Percentiles rank a stretch among this genome's conserved stretches.
Evolutionary conservation across 2,329 filamentous ascomycete genomes (phyloP).

Genomic region (Fusarium piperis): DNA sequence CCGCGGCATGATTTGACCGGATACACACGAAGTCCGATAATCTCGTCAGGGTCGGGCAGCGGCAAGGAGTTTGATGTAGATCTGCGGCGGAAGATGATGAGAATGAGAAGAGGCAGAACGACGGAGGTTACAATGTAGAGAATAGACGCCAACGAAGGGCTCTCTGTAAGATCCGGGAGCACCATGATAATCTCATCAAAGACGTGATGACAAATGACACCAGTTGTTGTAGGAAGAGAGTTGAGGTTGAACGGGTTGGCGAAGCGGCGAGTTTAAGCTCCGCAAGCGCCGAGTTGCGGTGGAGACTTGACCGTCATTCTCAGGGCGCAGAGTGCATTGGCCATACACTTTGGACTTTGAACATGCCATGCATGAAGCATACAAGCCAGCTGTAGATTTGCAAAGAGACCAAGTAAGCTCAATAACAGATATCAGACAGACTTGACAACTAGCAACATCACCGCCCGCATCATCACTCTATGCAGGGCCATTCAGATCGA

Average conservation of each 20-base stretch:
- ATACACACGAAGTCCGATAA: constrained; percentile 61
- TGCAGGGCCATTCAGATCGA: not conserved
- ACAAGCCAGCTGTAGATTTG: not conserved
- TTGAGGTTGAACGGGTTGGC: not conserved
- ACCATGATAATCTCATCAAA: constrained; percentile 8
- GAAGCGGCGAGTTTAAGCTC: not conserved
- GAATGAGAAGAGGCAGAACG: constrained; percentile 8
- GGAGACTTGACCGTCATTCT: not conserved
- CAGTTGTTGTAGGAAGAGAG: not conserved
- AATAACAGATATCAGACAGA: not conserved
- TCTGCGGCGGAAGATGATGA: constrained; percentile 1
- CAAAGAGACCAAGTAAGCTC: not conserved
- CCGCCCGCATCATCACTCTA: not conserved
- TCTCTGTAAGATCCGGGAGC: not conserved
- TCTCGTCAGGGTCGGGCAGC: constrained; percentile 34
- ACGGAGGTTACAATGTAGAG: not conserved
- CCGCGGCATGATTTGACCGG: constrained; percentile 75
- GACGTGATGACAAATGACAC: not conserved
- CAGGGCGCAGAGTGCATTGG: not conserved
- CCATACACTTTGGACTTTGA: not conserved
- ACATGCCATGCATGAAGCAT: not conserved
- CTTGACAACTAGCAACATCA: not conserved
- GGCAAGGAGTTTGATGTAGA: not conserved
- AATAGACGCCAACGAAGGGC: not conserved
- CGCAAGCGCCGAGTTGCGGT: not conserved